phyloP scores from a whole-genome alignment of 768 basidiomycete genomes.

The Phanerochaete sordida region DNA sequence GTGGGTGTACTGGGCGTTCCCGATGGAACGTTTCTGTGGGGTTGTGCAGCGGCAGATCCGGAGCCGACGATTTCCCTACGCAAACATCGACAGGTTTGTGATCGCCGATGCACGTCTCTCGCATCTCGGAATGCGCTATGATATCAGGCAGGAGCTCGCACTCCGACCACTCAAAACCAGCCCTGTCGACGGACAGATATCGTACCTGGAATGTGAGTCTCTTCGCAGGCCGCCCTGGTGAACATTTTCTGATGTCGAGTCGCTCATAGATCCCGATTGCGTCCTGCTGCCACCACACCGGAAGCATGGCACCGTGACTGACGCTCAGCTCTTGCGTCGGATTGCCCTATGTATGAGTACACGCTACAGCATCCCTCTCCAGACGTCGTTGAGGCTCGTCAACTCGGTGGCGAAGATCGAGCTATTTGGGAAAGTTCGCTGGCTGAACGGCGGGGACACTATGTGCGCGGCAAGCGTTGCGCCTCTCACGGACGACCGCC shows the following conservation, averaged over 20 bases:
- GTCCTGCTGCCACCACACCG: background rate
- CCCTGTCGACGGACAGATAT: background rate
- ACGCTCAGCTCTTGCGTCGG: background rate
- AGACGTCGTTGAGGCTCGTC: background rate
- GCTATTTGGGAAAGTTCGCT: background rate
- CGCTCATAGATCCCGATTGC: background rate
- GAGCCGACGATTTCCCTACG: conserved; percentile 18
- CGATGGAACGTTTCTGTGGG: conserved; percentile 28
- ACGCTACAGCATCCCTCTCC: background rate
- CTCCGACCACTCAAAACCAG: background rate
- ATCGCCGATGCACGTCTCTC: conserved; percentile 5
- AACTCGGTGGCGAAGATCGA: background rate
- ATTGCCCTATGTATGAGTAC: background rate
- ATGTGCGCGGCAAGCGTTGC: background rate
- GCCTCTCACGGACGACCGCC: background rate
- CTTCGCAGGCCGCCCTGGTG: background rate
- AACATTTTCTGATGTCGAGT: background rate
- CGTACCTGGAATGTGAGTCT: background rate
- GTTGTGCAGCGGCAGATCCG: conserved; percentile 16
- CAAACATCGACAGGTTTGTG: conserved; percentile 15
- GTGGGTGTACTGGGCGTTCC: conserved; percentile 29
- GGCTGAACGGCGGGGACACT: background rate
- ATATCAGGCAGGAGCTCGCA: background rate
- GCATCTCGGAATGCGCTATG: conserved; percentile 15
- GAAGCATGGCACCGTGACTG: background rate